Evolutionary conservation across 2,329 filamentous ascomycete genomes (phyloP).

Genomic region (Pseudovirgaria hyperparasitica): DNA sequence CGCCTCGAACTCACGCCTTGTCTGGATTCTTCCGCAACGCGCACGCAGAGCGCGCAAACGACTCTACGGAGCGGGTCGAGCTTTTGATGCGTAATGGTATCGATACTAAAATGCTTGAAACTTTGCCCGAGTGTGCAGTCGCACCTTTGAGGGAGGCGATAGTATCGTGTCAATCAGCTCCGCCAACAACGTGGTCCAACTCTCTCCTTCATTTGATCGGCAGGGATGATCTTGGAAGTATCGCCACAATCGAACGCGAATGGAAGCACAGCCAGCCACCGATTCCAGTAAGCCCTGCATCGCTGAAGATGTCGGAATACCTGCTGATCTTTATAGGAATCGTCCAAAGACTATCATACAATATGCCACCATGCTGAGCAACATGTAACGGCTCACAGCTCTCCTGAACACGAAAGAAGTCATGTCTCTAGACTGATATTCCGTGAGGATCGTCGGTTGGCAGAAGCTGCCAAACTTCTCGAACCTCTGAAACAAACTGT

Average conservation of each 20-base stretch:
- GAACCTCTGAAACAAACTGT: constrained; percentile 71
- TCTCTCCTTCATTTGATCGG: constrained; percentile 64
- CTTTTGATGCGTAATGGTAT: constrained; percentile 61
- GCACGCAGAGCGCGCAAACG: constrained; percentile 19
- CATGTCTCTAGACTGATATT: constrained; percentile 81
- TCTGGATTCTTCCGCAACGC: constrained; percentile 50
- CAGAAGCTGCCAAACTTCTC: constrained; percentile 74
- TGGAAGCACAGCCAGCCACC: too few relatives aligned
- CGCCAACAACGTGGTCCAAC: constrained; percentile 62
- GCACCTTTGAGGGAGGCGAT: constrained; percentile 74
- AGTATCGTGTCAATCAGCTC: constrained; percentile 68
- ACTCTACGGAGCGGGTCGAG: constrained; percentile 55
- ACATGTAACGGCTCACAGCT: constrained; percentile 56
- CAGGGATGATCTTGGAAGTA: constrained; percentile 68
- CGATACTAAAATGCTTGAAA: constrained; percentile 56
- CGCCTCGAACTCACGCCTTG: constrained; percentile 52
- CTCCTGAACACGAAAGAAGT: constrained; percentile 67
- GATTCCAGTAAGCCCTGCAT: too few relatives aligned
- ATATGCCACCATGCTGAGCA: constrained; percentile 58
- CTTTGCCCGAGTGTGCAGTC: constrained; percentile 72
- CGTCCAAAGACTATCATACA: constrained; percentile 63
- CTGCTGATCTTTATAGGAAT: too few relatives aligned
- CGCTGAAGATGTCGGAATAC: too few relatives aligned
- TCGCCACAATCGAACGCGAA: too few relatives aligned
- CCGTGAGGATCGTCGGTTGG: constrained; percentile 76